phyloP scores from a whole-genome alignment of 129 eudicot genomes.

The Lactuca sativa region DNA sequence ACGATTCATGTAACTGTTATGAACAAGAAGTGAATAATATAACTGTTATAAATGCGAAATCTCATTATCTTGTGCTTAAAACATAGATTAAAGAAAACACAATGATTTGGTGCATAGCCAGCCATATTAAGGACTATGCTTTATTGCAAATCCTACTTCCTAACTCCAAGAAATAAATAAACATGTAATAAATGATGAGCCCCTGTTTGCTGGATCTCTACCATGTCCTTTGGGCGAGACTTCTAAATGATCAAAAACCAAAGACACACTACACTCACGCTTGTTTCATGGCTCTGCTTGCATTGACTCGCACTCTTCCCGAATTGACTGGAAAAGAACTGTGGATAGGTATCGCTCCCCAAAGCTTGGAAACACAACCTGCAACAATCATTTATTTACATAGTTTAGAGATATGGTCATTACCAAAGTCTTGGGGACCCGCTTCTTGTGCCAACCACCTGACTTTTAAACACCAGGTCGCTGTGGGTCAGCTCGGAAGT shows the following conservation, averaged over 20 bases:
- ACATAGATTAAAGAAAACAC: neutral
- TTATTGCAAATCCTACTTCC: conserved; percentile 24
- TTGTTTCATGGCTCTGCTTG: conserved; percentile 38
- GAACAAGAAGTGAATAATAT: neutral
- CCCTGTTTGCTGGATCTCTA: neutral
- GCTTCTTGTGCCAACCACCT: no score
- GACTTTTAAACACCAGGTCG: no score
- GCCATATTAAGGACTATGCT: conserved; percentile 5
- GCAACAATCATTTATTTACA: conserved; percentile 9
- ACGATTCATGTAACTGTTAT: no score
- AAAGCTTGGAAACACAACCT: conserved; percentile 84
- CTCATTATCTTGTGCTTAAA: neutral
- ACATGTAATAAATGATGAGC: neutral
- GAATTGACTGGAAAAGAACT: conserved; percentile 63
- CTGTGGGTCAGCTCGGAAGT: no score
- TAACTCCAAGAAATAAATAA: neutral
- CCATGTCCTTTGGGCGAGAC: neutral
- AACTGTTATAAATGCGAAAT: neutral
- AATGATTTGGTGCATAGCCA: neutral
- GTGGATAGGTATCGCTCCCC: conserved; percentile 80
- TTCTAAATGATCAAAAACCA: neutral
- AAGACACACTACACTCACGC: neutral
- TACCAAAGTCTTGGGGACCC: no score
- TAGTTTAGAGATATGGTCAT: no score
- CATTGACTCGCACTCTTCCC: conserved; percentile 72